Evolutionary conservation across 257 asterid species (phyloP).

Genomic region (Nicotiana knightiana): DNA sequence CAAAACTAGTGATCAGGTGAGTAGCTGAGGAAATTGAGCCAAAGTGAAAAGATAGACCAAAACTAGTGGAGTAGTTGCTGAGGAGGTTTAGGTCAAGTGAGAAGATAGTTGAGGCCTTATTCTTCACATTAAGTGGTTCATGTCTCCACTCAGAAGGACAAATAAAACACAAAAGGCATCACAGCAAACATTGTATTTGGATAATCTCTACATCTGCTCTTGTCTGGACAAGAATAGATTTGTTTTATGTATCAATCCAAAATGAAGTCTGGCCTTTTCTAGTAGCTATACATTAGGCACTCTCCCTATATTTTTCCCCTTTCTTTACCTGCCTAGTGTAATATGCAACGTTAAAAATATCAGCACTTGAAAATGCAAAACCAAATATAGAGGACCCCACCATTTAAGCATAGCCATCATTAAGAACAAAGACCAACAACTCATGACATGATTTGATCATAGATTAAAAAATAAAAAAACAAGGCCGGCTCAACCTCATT

Average conservation of each 20-base stretch:
- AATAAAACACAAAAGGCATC: background rate
- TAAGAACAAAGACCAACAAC: background rate
- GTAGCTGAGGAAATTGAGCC: too few species aligned
- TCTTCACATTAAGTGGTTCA: background rate
- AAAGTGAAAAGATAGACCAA: background rate
- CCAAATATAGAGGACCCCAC: background rate
- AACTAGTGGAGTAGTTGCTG: background rate
- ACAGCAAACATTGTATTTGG: background rate
- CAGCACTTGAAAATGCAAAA: background rate
- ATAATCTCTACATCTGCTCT: background rate
- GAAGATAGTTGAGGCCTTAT: background rate
- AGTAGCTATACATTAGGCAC: background rate
- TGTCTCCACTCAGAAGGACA: background rate
- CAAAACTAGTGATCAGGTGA: background rate
- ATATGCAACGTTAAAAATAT: background rate
- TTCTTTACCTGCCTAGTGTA: background rate
- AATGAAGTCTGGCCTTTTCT: background rate
- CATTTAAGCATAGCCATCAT: background rate
- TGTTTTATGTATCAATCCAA: slow-evolving; percentile 1
- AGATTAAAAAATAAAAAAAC: background rate
- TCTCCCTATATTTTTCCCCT: background rate
- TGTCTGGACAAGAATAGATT: background rate
- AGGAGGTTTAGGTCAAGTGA: background rate
- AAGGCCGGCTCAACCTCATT: slow-evolving; percentile 1
- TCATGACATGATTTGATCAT: background rate